Evolutionary conservation across 176 grass and related monocot genomes (phyloP), one percentile per base, ranked within the genome.

Genomic region (Avena insularis): DNA sequence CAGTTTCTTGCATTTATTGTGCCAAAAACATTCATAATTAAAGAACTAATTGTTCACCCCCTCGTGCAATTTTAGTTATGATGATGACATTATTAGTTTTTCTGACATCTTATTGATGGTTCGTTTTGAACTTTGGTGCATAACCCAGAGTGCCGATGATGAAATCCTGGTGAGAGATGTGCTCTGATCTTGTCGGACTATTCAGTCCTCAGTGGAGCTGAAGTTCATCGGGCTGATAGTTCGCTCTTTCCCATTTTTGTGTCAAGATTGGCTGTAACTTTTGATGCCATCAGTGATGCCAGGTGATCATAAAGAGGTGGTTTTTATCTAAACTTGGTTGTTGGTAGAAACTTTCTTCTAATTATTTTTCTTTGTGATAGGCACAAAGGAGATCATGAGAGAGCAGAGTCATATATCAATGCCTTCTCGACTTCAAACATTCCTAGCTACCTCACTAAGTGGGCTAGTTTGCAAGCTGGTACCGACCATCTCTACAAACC

Each of bases 121-220:
- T 15, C 15, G 17, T 85, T 35, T 80, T 79, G 84, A 13, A 83
- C 87, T 61, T 69, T 60, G 54, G 49, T 88, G 50, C 77, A 79
- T 69, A 20, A 87, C 20, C 71, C 89, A 96, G 94, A 89, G 88
- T 77, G 82, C 90, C 55, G 83, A 9, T 64, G 92, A 96, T 87
- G 97, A 98, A 87, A 78, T 77, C 57, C 84, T 98, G 89, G 89
- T 91, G 68, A 90, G 97, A 72, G 94, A 94, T 81, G 79, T 94
- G 87, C 97, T 82, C 86, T 98, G 60, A 96, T 98, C 54, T 84
- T 92, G 81, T 90, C 87, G 66, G 92, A 98, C 86, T 94, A 98
- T 90, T 94, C 97, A 81, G 92, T 96, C 59, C 83, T 94, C 83
- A 80, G 88, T 55, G 84, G 73, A 83, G 83, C 79, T 88, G 86